These are phyloP conservation scores for Hyaloscypha bicolor DNA, from an alignment of 495 filamentous ascomycete species.

Conservation along the genomic window DNA sequence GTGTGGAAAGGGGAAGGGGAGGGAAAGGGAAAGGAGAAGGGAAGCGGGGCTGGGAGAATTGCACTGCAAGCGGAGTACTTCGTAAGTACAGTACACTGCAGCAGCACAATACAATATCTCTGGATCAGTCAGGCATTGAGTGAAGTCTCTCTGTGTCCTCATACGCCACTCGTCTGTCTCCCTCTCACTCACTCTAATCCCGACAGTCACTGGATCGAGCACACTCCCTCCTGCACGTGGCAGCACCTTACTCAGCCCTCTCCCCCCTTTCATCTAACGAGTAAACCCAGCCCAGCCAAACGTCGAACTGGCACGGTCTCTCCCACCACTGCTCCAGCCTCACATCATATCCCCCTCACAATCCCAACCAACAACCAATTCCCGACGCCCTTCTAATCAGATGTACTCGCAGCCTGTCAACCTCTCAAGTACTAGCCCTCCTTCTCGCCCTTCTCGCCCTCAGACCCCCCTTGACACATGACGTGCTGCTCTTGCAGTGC, in stretches of 20 bases:
- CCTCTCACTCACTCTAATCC: not conserved
- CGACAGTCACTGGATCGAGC: not conserved
- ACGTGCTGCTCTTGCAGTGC: not conserved
- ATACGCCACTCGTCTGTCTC: not conserved
- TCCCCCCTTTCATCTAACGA: not conserved
- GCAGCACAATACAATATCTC: not conserved
- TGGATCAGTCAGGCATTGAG: not conserved
- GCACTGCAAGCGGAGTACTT: too few species aligned
- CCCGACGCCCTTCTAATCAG: not conserved
- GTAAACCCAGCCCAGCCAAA: too few species aligned
- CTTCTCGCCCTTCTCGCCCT: not conserved
- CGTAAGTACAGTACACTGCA: too few species aligned
- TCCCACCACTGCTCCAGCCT: not conserved
- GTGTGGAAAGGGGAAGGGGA: too few species aligned
- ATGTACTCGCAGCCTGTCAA: not conserved
- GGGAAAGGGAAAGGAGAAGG: not conserved
- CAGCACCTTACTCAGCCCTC: not conserved
- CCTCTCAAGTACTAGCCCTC: not conserved
- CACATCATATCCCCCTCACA: not conserved
- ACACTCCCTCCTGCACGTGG: not conserved
- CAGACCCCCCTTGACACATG: not conserved
- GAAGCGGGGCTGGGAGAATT: not conserved
- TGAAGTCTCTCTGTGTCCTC: not conserved
- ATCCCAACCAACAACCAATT: not conserved
- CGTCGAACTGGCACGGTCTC: not conserved